These are phyloP conservation scores for Wickerhamiella dianesei DNA, from an alignment of 805 yeast genomes.

Conservation along the genomic window DNA sequence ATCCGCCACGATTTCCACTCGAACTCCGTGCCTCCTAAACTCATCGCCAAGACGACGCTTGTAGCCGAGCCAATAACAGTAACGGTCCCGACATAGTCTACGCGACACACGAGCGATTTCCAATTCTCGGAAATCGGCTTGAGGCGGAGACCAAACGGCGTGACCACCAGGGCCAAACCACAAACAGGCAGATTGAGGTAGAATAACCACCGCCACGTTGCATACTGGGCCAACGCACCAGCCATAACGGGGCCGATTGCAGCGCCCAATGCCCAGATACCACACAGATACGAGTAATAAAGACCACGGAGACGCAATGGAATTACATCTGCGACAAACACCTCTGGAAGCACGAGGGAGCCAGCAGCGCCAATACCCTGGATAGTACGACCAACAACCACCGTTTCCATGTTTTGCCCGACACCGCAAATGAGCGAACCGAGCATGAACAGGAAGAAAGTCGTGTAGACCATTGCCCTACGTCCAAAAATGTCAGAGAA, in stretches of 20 bases:
- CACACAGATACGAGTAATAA: slow-evolving; percentile 20
- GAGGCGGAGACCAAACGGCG: slow-evolving; percentile 30
- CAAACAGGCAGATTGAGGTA: slow-evolving; percentile 58
- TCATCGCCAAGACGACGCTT: slow-evolving; percentile 35
- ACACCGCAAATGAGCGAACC: slow-evolving; percentile 51
- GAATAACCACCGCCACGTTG: slow-evolving; percentile 68
- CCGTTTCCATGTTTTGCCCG: slow-evolving; percentile 40
- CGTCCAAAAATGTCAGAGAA: slow-evolving; percentile 27
- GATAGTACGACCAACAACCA: slow-evolving; percentile 57
- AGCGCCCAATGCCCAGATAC: slow-evolving; percentile 22
- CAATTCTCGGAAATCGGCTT: slow-evolving; percentile 31
- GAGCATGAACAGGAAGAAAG: slow-evolving; percentile 41
- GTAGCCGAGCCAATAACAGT: slow-evolving; percentile 33
- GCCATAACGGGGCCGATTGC: slow-evolving; percentile 48
- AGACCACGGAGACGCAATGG: slow-evolving; percentile 29
- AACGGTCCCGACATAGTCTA: slow-evolving; percentile 40
- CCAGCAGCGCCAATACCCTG: slow-evolving; percentile 67
- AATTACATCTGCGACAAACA: slow-evolving; percentile 44
- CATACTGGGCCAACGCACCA: slow-evolving; percentile 46
- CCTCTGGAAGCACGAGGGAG: slow-evolving; percentile 41
- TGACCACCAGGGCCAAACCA: slow-evolving; percentile 33
- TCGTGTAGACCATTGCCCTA: slow-evolving; percentile 34
- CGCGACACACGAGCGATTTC: slow-evolving; percentile 27
- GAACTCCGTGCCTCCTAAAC: slow-evolving; percentile 38
- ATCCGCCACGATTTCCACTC: slow-evolving; percentile 46